These are phyloP conservation scores for Pelagophyceae sp. DNA, from an alignment of 352 stramenopile genomes.

Conservation along the genomic window DNA sequence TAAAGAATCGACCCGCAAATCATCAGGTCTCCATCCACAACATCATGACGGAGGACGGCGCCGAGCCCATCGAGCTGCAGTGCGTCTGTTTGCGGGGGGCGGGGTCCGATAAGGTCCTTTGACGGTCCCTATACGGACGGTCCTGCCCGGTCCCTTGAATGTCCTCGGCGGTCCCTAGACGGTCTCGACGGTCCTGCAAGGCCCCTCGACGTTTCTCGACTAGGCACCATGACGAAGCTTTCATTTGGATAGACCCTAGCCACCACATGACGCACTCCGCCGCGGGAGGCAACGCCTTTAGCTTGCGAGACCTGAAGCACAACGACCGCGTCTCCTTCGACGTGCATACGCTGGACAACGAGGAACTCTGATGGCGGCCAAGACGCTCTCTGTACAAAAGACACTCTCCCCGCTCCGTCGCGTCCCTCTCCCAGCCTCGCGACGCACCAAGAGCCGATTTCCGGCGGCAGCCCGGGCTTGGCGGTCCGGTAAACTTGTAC, in stretches of 20 bases:
- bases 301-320: background rate
- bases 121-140: background rate
- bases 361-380: too few relatives aligned
- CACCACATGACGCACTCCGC: constrained; percentile 5
- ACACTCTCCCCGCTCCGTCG: too few relatives aligned
- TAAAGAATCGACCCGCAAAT: too few relatives aligned
- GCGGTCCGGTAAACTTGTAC: too few relatives aligned
- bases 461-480: too few relatives aligned
- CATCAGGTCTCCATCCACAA: constrained; percentile 13
- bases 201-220: too few relatives aligned
- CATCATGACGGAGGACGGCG: background rate
- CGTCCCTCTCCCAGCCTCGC: too few relatives aligned
- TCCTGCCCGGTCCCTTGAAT: too few relatives aligned
- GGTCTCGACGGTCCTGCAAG: too few relatives aligned
- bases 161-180: too few relatives aligned
- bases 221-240: constrained; percentile 1
- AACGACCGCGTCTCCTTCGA: background rate
- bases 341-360: background rate
- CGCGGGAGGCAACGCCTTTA: background rate
- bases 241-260: constrained; percentile 13
- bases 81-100: background rate
- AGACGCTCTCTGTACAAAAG: too few relatives aligned
- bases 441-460: too few relatives aligned
- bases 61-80: constrained; percentile 4
- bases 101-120: background rate